Evolutionary conservation across 2,329 filamentous ascomycete genomes (phyloP), one percentile per base, ranked within the genome.

Genomic region (Penicillium olsonii): DNA sequence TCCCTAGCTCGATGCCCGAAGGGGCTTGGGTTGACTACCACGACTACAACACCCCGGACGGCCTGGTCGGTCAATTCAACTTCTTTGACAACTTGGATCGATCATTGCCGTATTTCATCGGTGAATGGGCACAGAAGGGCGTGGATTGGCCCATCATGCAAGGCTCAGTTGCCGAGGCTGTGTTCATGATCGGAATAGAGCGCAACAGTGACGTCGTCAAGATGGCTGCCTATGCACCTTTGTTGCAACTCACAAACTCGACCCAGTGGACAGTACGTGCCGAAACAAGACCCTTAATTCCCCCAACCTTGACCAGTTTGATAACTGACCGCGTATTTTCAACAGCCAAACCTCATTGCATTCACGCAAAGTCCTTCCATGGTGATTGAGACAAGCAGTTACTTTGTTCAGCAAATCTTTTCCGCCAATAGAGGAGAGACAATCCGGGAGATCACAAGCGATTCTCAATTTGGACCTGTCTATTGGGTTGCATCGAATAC

Each of bases 91-190:
- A 82, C 54, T 58, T 68, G 46, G 66, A 69, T n/a, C 61, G 58
- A 51, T 34, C 57, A 52, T 17, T 68, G 61, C 60, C 60, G 41
- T 51, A 51, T 37, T 56, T 64, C 14, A 54, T 65, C 10, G 61
- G 63, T 14, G 63, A 66, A 45, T 65, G 62, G 44, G 61, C 62
- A 1, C 55, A 54, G 19, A 54, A 53, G 42, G 44, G 51, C 9
- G 38, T 52, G 10, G 46, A 50, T 35, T 51, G 42, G 42, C 57
- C 61, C 14, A 57, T 56, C 26, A 55, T 56, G 49, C 22, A 57
- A 42, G 83, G 83, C 20, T 73, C 78, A n/a, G 81, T 87, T 2
- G 78, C 77, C 9, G 84, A 87, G 63, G 83, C 82, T n/a, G 74
- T 87, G 11, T 83, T 77, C 40, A 73, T 86, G 26, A 78, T 87